Percentiles rank a stretch among this genome's conserved stretches.
Evolutionary conservation across 73 alveolate genomes (phyloP).

Genomic region (Paramecium sonneborni): DNA sequence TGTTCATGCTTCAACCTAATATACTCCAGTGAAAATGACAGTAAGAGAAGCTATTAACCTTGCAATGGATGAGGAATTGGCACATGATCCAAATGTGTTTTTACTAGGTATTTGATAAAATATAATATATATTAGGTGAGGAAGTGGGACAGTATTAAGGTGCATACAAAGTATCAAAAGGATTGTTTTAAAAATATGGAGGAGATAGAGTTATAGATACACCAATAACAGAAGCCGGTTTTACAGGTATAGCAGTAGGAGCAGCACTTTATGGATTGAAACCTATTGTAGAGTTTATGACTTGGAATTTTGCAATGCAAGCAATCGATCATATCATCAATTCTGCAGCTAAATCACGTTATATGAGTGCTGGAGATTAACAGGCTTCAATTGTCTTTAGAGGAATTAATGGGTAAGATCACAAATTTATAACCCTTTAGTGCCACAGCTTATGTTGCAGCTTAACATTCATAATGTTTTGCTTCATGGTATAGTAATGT

Average conservation of each 20-base stretch:
- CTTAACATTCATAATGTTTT: slow-evolving; percentile 91
- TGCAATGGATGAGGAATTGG: slow-evolving; percentile 92
- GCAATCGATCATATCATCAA: slow-evolving; percentile 89
- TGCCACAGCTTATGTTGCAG: slow-evolving; percentile 91
- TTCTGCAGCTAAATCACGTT: slow-evolving; percentile 85
- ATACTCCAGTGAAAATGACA: slow-evolving; percentile 66
- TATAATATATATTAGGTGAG: slow-evolving; percentile 72
- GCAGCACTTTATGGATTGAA: slow-evolving; percentile 89
- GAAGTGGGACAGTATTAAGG: slow-evolving; percentile 92
- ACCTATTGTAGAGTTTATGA: slow-evolving; percentile 93
- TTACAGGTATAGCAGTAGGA: slow-evolving; percentile 93
- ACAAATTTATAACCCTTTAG: neutral
- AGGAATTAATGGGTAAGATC: slow-evolving; percentile 84
- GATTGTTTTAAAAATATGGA: slow-evolving; percentile 83
- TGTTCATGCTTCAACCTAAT: neutral
- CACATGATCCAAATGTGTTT: slow-evolving; percentile 85
- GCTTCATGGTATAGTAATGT: slow-evolving; percentile 91
- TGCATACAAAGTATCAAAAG: slow-evolving; percentile 92
- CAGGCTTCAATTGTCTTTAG: slow-evolving; percentile 86
- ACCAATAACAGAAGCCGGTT: slow-evolving; percentile 92
- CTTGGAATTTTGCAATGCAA: slow-evolving; percentile 90
- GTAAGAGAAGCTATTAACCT: slow-evolving; percentile 88
- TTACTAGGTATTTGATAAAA: slow-evolving; percentile 56
- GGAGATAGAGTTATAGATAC: slow-evolving; percentile 83
- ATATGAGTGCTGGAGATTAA: slow-evolving; percentile 89